Conservation (phyloP, 2,329 filamentous ascomycete genomes). For the Penicillium sp. region DNA sequence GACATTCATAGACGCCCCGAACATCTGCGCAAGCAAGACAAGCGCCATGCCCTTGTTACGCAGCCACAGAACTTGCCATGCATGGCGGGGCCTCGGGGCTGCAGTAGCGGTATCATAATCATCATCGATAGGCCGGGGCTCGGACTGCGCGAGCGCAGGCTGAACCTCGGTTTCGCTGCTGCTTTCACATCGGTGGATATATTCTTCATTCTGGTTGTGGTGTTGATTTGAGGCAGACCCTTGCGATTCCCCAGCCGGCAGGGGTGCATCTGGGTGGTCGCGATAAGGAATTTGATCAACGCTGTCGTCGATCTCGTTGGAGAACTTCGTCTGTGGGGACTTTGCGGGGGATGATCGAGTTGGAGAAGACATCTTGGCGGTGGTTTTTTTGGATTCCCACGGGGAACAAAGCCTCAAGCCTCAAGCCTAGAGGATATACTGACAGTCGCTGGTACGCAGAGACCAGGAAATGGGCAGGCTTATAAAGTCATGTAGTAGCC, state of each 20-base stretch:
- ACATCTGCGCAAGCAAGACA: constrained; percentile 75
- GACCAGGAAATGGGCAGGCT: background rate
- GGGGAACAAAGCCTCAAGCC: too few relatives aligned
- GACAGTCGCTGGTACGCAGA: background rate
- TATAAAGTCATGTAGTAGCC: background rate
- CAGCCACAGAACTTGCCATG: constrained; percentile 52
- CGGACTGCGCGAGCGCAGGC: constrained; percentile 15
- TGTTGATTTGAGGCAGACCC: background rate
- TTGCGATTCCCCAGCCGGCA: constrained; percentile 6
- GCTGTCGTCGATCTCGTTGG: constrained; percentile 2
- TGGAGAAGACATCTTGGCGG: background rate
- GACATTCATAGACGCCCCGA: constrained; percentile 84
- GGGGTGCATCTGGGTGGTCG: constrained; percentile 22
- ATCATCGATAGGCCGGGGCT: constrained; percentile 19
- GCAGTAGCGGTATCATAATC: constrained; percentile 7
- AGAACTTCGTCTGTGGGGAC: constrained; percentile 1
- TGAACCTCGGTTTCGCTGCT: background rate
- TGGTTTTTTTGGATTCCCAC: background rate
- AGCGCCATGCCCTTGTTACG: constrained; percentile 72
- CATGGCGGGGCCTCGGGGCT: constrained; percentile 22
- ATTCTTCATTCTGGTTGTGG: background rate
- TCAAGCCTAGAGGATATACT: background rate
- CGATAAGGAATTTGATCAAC: background rate
- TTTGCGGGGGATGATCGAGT: constrained; percentile 5
- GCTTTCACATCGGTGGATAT: constrained; percentile 3